phyloP scores from a whole-genome alignment of 148 eudicot species.

The Amaranthus hypochondriacus region DNA sequence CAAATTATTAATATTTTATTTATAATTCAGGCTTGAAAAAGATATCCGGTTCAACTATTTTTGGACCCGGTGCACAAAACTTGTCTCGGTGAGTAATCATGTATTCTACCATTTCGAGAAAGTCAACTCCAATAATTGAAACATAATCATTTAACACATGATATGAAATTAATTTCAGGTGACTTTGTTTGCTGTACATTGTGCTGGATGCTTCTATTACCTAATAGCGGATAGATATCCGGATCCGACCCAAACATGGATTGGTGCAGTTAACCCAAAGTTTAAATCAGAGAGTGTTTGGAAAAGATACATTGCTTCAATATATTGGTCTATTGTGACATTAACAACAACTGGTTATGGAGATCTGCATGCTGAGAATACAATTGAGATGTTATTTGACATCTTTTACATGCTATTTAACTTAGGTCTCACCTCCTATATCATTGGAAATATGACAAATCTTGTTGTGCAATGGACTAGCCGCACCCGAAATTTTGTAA shows the following conservation, averaged over 20 bases:
- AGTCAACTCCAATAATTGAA: neutral
- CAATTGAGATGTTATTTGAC: conserved; percentile 75
- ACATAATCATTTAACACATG: neutral
- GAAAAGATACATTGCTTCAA: conserved; percentile 63
- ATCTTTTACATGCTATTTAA: conserved; percentile 84
- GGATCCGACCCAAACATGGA: conserved; percentile 69
- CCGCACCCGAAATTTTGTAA: conserved; percentile 61
- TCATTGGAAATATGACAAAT: conserved; percentile 96
- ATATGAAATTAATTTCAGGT: conserved; percentile 39
- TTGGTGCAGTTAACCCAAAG: conserved; percentile 61
- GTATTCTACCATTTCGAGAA: neutral
- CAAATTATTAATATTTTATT: neutral
- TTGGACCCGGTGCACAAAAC: conserved; percentile 42
- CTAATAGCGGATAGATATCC: conserved; percentile 69
- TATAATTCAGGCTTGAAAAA: conserved; percentile 37
- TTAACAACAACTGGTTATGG: conserved; percentile 89
- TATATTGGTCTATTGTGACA: conserved; percentile 90
- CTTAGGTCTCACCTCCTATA: conserved; percentile 81
- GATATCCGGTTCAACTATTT: conserved; percentile 47
- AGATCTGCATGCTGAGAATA: conserved; percentile 76
- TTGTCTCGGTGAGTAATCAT: conserved; percentile 31
- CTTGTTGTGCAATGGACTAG: conserved; percentile 90
- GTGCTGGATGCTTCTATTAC: conserved; percentile 87
- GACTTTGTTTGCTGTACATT: conserved; percentile 81
- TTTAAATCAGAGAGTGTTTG: conserved; percentile 57